Evolutionary conservation across 2,329 filamentous ascomycete species (phyloP).

Genomic region (Aspergillus melleus): DNA sequence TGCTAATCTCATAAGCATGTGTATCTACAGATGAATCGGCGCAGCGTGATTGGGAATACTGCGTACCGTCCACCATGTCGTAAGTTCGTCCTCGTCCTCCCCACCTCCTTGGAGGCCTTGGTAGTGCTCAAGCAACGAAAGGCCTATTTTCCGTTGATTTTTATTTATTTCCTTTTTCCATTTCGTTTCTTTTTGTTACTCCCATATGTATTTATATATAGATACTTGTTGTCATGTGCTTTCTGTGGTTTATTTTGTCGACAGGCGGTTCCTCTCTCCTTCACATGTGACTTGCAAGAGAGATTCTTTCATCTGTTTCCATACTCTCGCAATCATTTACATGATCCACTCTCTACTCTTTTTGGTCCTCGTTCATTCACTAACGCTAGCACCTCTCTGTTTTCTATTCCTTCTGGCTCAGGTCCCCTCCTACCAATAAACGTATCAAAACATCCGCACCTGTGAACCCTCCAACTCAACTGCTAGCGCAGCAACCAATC

Average conservation of each 20-base stretch:
- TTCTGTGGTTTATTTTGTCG: neutral
- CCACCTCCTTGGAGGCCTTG: neutral
- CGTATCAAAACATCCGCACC: slow-evolving; percentile 43
- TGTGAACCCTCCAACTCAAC: slow-evolving; percentile 36
- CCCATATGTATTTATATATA: slow-evolving; percentile 5
- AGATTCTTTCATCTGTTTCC: neutral
- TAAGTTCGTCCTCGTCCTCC: slow-evolving; percentile 33
- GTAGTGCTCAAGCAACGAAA: neutral
- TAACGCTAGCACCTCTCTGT: slow-evolving; percentile 2
- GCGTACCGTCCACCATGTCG: slow-evolving; percentile 41
- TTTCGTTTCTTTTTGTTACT: neutral
- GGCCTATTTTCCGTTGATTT: neutral
- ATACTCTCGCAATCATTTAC: neutral
- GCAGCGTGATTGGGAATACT: slow-evolving; percentile 35
- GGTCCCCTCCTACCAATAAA: slow-evolving; percentile 44
- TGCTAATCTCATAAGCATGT: slow-evolving; percentile 37
- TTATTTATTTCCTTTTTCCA: slow-evolving; percentile 3
- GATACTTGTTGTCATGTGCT: slow-evolving; percentile 6
- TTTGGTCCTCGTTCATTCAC: slow-evolving; percentile 5
- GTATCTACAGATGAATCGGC: slow-evolving; percentile 42
- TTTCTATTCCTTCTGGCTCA: slow-evolving; percentile 19
- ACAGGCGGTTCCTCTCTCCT: neutral
- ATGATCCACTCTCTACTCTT: neutral
- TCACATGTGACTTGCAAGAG: slow-evolving; percentile 7
- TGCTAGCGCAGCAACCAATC: slow-evolving; percentile 40